Conservation (phyloP, 805 yeast species). For the Tanozyma kutaoensis region DNA sequence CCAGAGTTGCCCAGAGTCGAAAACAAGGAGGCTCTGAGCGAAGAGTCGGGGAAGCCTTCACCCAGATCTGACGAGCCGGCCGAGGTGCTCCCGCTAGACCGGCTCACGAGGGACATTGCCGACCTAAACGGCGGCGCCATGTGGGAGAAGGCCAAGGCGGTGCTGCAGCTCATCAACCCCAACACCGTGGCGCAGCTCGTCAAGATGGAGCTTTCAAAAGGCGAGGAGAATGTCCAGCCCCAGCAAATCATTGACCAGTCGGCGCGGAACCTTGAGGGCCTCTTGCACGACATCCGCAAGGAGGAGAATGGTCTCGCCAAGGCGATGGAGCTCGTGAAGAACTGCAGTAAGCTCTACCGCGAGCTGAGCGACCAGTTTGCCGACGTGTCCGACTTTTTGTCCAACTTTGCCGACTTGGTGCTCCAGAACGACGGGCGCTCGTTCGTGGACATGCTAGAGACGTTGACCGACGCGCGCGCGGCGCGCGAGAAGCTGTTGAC, state of each 20-base stretch:
- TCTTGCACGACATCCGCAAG: slow-evolving; percentile 2
- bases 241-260: not conserved
- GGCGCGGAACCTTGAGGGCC: slow-evolving; percentile 1
- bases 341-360: slow-evolving; percentile 1
- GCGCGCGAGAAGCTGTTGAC: not conserved
- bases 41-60: no score
- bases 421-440: slow-evolving; percentile 66
- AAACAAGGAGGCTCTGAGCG: no score
- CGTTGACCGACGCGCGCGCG: slow-evolving; percentile 15
- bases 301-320: slow-evolving; percentile 4
- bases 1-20: no score
- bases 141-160: not conserved
- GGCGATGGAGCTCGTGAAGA: slow-evolving; percentile 3
- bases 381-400: not conserved
- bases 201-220: not conserved
- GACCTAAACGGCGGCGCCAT: not conserved
- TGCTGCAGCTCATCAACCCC: not conserved
- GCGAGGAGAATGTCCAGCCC: not conserved
- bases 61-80: no score
- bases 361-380: not conserved
- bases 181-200: not conserved
- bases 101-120: no score
- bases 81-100: no score
- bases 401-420: slow-evolving; percentile 59
- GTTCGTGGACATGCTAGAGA: slow-evolving; percentile 71